Evolutionary conservation across 495 filamentous ascomycete genomes (phyloP).

Genomic region (Alectoria sarmentosa): DNA sequence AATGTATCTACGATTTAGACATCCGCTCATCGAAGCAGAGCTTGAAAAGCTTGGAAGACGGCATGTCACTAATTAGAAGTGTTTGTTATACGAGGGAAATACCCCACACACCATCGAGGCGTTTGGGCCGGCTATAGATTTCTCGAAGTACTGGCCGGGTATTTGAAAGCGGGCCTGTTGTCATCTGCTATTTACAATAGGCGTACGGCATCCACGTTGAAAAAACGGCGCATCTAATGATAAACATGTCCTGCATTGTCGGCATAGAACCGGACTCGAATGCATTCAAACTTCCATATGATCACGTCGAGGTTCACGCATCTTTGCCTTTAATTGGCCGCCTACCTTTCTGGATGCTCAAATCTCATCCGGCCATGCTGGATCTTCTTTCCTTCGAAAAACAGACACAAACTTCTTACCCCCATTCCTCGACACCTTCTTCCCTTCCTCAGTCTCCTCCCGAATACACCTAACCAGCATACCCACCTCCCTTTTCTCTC

Average conservation of each 20-base stretch:
- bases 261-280: neutral
- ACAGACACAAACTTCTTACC: constrained; percentile 83
- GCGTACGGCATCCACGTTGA: neutral
- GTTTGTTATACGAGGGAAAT: constrained; percentile 13
- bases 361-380: constrained; percentile 50
- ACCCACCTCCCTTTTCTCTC: constrained; percentile 25
- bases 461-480: constrained; percentile 50
- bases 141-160: neutral
- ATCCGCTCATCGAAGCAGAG: constrained; percentile 5
- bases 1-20: neutral
- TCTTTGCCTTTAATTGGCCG: neutral
- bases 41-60: constrained; percentile 4
- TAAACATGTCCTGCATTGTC: neutral
- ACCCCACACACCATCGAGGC: neutral
- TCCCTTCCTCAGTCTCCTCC: constrained; percentile 89
- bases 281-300: neutral
- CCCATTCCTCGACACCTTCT: constrained; percentile 88
- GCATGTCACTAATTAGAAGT: neutral
- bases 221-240: neutral
- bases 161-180: neutral
- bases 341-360: neutral
- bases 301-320: neutral
- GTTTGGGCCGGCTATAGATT: neutral
- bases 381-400: constrained; percentile 74
- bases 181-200: neutral